These are phyloP conservation scores for Fusarium beomiforme DNA, from an alignment of 2,329 filamentous ascomycete species.

Conservation along the genomic window DNA sequence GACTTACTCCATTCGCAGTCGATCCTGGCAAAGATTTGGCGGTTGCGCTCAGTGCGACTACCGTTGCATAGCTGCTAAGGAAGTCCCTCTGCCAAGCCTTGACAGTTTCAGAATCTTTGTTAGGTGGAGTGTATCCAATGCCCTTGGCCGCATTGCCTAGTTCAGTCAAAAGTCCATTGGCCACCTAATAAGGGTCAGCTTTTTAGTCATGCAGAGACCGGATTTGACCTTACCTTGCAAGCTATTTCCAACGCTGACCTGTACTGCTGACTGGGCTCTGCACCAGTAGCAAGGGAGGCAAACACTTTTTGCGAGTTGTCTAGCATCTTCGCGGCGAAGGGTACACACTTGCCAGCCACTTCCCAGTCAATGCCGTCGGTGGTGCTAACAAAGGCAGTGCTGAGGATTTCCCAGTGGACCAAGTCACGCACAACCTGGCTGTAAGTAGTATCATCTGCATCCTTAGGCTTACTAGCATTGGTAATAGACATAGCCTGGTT, in stretches of 20 bases:
- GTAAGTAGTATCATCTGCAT: background rate
- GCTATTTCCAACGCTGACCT: background rate
- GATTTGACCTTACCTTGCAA: background rate
- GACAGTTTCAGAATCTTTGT: background rate
- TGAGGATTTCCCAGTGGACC: background rate
- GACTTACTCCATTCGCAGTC: background rate
- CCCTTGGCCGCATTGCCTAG: background rate
- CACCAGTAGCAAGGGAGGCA: background rate
- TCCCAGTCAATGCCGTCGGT: background rate
- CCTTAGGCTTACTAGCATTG: background rate
- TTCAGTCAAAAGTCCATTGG: background rate
- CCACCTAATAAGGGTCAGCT: background rate
- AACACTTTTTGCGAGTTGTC: background rate
- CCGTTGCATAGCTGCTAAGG: background rate
- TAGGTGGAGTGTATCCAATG: background rate
- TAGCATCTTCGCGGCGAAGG: background rate
- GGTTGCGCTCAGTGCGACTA: background rate
- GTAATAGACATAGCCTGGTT: background rate
- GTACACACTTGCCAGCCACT: background rate
- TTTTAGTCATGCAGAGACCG: rapidly evolving
- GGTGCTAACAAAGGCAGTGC: background rate
- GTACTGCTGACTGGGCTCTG: background rate
- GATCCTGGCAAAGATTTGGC: background rate
- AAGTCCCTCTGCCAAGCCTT: background rate
- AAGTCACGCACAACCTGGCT: background rate